Evolutionary conservation across 352 stramenopile genomes (phyloP), one percentile per base, ranked within the genome.

Genomic region (Phytophthora agathidicida): DNA sequence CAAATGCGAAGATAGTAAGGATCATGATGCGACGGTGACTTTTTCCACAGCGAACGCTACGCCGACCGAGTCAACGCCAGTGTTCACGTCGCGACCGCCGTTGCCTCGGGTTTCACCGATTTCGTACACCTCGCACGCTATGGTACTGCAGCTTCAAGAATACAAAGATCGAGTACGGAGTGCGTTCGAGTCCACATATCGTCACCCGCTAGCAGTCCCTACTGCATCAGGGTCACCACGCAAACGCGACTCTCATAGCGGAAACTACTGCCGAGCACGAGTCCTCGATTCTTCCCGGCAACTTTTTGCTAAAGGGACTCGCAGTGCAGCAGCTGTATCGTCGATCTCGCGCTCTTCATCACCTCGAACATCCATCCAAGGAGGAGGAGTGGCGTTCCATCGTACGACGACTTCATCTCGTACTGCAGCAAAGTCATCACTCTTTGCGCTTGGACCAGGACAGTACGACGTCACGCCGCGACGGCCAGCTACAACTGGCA

Each of bases 121-220:
- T 28, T 71, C 62, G 7, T 78, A 83, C 48, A 75, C 75, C 14
- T 86, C 76, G 0, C 73, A 85, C 36, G 76, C 79, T n/a, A 86
- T 82, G 74, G 66, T 86, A 28, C 27, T 89, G 16, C 79, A 89
- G 43, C 50, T 85, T 28, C 75, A 84, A 32, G 74, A 86, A 45
- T 87, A 89, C 49, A 69, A 69, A 19, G 44, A 69, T 41, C 77
- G 79, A 7, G 75, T 87, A 10, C 64, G 59, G 9, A 65, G 36
- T 22, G 79, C 74, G 0, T 79, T 77, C 37, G 41, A 68, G 14
- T 81, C 79, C 0, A 89, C 79, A n/a, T 87, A 81, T 51, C 68
- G 76, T 5, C 64, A 68, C 13, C 50, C 79, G 0, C 49, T 89
- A 20, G 48, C 50, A 35, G 13, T 55, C 11, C 7, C 36, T 43